Evolutionary conservation across 371 early-diverging fungal species (phyloP), one percentile per base, ranked within the genome.

Genomic region (Rhizomucor pusillus): DNA sequence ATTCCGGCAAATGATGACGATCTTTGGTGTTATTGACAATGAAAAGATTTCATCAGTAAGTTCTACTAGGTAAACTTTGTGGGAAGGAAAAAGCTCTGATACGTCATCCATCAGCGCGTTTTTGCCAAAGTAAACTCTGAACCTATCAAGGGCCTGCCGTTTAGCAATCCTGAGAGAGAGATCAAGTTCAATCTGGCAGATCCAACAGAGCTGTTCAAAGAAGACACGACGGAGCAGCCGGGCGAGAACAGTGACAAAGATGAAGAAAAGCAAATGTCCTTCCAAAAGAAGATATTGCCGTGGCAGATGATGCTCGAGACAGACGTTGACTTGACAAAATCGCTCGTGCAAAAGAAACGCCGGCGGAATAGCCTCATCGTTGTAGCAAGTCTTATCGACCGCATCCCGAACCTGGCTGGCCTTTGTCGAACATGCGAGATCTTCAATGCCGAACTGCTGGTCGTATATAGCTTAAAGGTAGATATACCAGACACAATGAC

Each of bases 361-460:
- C 65, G 65, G 29, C 69, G 82, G 14, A 78, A 80, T 44, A 75
- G 81, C 22, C 43, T 87, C 24, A 81, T 85, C 68, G 77, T 87
- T 0, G 79, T 85, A 1, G 87, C 85, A 7, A 76, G 80, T 49
- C 62, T 85, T 18, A 53, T 87, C 22, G 74, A 77, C 39, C 73
- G 82, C 39, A 45, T 80, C 1, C 83, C 87, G n/a, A 87, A 87
- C 52, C 58, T 87, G 3, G 87, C 84, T 48, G 87, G 56, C 44
- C 53, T 76, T 9, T 80, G 76, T 51, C 77, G 85, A 57, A 87
- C 87, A 12, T 81, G 81, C 54, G 87, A 87, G 55, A 85, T 84
- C 11, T 85, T 87, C 65, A 85, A 85, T 54, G 83, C 84, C 0
- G 75, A 79, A 36, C 60, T 65, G 18, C 55, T 84, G 1, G 72